phyloP scores from a whole-genome alignment of 768 basidiomycete genomes.

The Pleurotus djamor region DNA sequence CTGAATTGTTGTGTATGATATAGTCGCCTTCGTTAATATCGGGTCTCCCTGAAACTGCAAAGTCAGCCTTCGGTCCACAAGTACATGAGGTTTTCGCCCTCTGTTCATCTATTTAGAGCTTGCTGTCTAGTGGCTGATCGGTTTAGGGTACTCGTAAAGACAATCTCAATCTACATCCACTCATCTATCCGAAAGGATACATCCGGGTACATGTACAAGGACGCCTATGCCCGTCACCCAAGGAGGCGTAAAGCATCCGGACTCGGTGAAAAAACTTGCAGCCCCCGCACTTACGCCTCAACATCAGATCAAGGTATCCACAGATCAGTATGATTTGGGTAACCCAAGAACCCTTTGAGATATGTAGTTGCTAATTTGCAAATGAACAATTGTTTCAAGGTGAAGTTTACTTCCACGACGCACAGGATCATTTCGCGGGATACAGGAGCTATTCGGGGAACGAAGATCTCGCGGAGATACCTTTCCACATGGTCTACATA shows the following conservation, averaged over 20 bases:
- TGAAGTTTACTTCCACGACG: neutral
- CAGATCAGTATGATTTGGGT: conserved; percentile 1
- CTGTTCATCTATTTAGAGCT: too few relatives aligned
- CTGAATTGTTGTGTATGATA: conserved; percentile 18
- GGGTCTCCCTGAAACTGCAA: neutral
- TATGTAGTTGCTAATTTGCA: neutral
- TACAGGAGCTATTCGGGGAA: conserved; percentile 16
- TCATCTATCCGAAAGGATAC: neutral
- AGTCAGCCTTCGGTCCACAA: neutral
- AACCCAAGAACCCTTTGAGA: conserved; percentile 5
- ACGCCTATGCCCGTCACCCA: too few relatives aligned
- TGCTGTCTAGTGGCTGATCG: neutral
- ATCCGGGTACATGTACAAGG: neutral
- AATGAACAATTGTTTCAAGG: neutral
- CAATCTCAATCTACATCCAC: neutral
- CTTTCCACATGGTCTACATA: conserved; percentile 12
- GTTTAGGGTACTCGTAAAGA: neutral
- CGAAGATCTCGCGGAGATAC: conserved; percentile 13
- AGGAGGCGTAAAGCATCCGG: neutral
- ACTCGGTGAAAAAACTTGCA: neutral
- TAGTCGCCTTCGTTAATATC: neutral
- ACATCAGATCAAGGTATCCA: neutral
- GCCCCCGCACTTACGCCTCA: neutral
- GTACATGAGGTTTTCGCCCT: too few relatives aligned
- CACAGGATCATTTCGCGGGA: conserved; percentile 17